Conservation (phyloP, 352 stramenopile genomes). For the Pythium scleroteichum region DNA sequence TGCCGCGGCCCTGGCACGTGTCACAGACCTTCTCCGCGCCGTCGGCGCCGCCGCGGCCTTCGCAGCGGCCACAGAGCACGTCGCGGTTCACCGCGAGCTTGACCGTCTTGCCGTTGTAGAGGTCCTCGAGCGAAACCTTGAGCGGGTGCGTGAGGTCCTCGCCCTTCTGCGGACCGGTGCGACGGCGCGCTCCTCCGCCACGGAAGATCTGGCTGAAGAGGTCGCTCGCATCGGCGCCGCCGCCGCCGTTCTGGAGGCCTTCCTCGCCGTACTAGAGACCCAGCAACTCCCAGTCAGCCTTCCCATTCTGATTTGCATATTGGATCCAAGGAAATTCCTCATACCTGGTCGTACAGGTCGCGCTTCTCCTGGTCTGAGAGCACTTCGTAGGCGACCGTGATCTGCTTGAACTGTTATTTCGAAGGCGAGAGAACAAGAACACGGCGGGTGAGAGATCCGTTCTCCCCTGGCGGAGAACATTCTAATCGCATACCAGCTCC, state of each 20-base stretch:
- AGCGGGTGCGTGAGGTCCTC: slow-evolving; percentile 95
- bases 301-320: too few species aligned
- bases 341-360: slow-evolving; percentile 83
- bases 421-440: too few species aligned
- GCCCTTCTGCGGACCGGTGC: slow-evolving; percentile 92
- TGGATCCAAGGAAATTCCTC: too few species aligned
- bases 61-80: slow-evolving; percentile 87
- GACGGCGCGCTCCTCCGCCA: slow-evolving; percentile 49
- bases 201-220: slow-evolving; percentile 99
- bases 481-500: slow-evolving; percentile 60
- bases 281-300: too few species aligned
- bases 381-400: slow-evolving; percentile 96
- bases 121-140: slow-evolving; percentile 97
- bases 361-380: slow-evolving; percentile 93
- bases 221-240: slow-evolving; percentile 78
- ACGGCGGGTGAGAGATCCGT: slow-evolving; percentile 10
- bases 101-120: slow-evolving; percentile 99
- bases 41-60: slow-evolving; percentile 90
- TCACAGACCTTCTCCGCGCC: slow-evolving; percentile 93
- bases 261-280: slow-evolving; percentile 92
- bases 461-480: neutral
- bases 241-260: slow-evolving; percentile 92
- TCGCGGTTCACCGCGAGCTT: slow-evolving; percentile 97
- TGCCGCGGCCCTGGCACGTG: slow-evolving; percentile 95
- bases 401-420: slow-evolving; percentile 93